Conservation (phyloP, 1,284 basidiomycete genomes). For the Cutaneotrichosporon spelunceum region DNA sequence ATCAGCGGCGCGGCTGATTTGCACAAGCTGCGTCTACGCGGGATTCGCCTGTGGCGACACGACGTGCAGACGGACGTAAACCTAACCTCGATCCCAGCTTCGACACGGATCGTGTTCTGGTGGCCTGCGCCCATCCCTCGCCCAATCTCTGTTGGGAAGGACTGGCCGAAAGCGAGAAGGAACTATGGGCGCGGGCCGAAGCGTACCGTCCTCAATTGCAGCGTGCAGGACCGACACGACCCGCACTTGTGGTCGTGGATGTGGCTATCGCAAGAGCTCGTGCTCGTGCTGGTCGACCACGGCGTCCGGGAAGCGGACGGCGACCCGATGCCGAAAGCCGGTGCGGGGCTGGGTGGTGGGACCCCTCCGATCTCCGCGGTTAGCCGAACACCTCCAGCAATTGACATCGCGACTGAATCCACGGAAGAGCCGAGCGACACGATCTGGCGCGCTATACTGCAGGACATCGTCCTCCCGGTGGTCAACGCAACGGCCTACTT, state of each 20-base stretch:
- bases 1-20: neutral
- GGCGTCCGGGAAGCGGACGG: neutral
- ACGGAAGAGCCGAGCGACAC: neutral
- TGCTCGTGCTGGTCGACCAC: neutral
- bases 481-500: neutral
- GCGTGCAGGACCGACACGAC: neutral
- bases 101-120: neutral
- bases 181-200: neutral
- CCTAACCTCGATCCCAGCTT: neutral
- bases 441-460: neutral
- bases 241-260: neutral
- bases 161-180: neutral
- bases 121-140: neutral
- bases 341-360: neutral
- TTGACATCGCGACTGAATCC: neutral
- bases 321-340: neutral
- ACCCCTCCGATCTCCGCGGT: neutral
- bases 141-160: neutral
- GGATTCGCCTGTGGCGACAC: neutral
- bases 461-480: neutral
- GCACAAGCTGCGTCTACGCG: neutral
- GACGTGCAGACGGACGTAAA: neutral
- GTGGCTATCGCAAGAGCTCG: neutral
- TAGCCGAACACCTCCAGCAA: neutral
- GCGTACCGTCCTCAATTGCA: neutral